Evolutionary conservation across 495 filamentous ascomycete genomes (phyloP), one percentile per base, ranked within the genome.

Genomic region (Trypethelium eluteriae): DNA sequence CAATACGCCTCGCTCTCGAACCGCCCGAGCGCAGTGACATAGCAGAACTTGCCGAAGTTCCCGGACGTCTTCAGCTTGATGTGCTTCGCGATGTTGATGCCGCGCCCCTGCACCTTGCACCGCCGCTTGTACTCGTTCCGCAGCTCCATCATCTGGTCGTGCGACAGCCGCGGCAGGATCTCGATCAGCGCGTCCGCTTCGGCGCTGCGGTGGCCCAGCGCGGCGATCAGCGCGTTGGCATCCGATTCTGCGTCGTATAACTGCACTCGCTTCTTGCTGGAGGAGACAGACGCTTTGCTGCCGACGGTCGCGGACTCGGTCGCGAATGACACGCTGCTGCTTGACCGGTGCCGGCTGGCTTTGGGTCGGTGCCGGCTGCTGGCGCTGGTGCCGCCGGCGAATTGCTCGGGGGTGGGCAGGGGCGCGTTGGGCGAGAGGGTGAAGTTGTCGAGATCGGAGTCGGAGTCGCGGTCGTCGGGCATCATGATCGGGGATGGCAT

Each of bases 1-100:
- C 94, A 98, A 81, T 94, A 97, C 1, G 90, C 93, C 75, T 98
- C 94, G 63, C 85, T 87, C 79, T 97, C 94, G 89, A 91, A 98
- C 57, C 85, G 82, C 2, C 95, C 94, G 0, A 98, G 85, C 10
- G 94, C 93, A 6, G 90, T 92, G 4, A 91, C 89, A 74, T 96
- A 98, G 72, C 86, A 89, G 10, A 89, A 87, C 75, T 98, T 98
- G 77, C 91, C 92, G 66, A 97, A 88, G 64, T 91, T 91, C 71
- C 87, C 85, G 14, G 88, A 84, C 9, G 89, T 82, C 56, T 85
- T 86, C 47, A 85, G 70, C 63, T 94, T 93, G 73, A 98, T 90
- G 79, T 98, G 94, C 76, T 98, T 98, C 64, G 94, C 90, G 62
- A 98, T 84, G 77, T 97, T 98, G 71, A 98, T 90, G 36, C 92